Evolutionary conservation across 2,329 filamentous ascomycete genomes (phyloP), one percentile per base, ranked within the genome.

Genomic region (Knufia fluminis): DNA sequence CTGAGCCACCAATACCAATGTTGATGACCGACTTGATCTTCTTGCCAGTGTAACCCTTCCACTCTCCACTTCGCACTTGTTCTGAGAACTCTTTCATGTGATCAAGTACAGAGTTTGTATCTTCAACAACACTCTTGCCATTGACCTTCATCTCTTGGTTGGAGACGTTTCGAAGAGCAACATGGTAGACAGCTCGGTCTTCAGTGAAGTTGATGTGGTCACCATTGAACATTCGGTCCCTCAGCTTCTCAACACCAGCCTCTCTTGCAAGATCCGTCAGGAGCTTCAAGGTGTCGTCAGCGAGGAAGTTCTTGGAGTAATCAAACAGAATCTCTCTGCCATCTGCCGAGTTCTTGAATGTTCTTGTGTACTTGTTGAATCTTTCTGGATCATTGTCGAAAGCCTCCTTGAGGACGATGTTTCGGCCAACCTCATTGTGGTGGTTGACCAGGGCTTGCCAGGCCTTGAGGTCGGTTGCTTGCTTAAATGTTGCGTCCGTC

Each of bases 171-270:
- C 92, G 85, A 64, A 98, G 79, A 43, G 92, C 92, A 60, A 87
- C 80, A 73, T 98, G 92, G 75, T 94, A 94, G 58, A 98, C 92
- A 58, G 92, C 92, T 57, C 92, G 84, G 66, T 91, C 77, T 77
- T 98, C 92, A 53, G 92, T 98, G 74, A 96, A 96, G 80, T 98
- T 98, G 77, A 98, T 97, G 79, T 94, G 91, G 66, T 97, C 87
- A 61, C 92, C 92, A 51, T 82, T 83, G 72, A 98, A 98, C 90
- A 98, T 95, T 65, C 83, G 83, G 80, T 98, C 91, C 57, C 92
- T 85, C 67, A 96, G 86, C 75, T 94, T 79, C 76, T 95, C 90
- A 33, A 98, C 71, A 59, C 84, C 83, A 57, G 91, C 89, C 73
- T 97, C 86, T 71, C 90, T 83, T 56, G 92, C 92, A 23, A 98